Percentiles rank a stretch among this genome's conserved stretches.
phyloP scores from a whole-genome alignment of 1,284 basidiomycete species.

The Cystobasidium sp. region DNA sequence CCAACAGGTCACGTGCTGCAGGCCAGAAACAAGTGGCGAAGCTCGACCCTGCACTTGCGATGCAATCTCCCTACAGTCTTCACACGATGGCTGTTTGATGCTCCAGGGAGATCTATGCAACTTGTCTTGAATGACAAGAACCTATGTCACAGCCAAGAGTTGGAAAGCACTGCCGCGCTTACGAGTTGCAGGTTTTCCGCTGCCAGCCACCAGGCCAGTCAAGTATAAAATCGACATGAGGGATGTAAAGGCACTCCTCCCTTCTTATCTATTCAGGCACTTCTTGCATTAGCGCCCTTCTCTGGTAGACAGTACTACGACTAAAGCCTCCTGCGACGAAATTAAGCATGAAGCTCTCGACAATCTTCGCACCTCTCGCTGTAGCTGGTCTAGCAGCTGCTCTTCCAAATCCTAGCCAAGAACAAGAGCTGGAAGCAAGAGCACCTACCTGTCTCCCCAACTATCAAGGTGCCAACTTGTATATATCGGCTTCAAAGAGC shows the following conservation, averaged over 20 bases:
- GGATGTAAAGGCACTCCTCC: neutral
- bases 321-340: neutral
- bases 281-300: neutral
- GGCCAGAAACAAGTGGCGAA: too few species aligned
- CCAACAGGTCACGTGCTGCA: too few species aligned
- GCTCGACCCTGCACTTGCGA: too few species aligned
- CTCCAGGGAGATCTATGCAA: too few species aligned
- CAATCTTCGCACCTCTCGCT: neutral
- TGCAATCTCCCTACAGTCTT: too few species aligned
- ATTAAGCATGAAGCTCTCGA: neutral
- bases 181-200: neutral
- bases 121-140: neutral
- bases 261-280: neutral
- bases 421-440: neutral
- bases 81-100: too few species aligned
- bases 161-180: neutral
- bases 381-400: neutral
- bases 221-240: neutral
- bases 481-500: neutral
- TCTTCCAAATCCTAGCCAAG: neutral
- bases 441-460: neutral
- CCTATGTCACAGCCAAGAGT: neutral
- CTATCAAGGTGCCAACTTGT: conserved; percentile 13
- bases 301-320: neutral
- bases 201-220: neutral